Conservation (phyloP, 495 filamentous ascomycete genomes). For the Zalerion maritima region DNA sequence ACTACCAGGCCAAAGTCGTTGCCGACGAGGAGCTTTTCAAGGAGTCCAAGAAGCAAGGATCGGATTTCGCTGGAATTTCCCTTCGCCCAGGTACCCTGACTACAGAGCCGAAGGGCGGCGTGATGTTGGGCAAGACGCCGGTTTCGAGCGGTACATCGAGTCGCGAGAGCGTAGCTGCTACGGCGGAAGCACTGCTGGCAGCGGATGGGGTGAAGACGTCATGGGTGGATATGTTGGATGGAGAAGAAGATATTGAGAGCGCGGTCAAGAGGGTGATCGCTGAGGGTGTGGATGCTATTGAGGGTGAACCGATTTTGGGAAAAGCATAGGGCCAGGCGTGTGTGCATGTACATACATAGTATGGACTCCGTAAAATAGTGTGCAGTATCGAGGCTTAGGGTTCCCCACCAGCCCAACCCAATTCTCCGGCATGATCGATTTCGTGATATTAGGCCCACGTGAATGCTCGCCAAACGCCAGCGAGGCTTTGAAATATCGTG, state of each 20-base stretch:
- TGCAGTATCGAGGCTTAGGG: no score
- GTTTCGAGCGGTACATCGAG: slow-evolving; percentile 37
- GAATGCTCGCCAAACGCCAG: no score
- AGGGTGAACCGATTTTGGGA: slow-evolving; percentile 42
- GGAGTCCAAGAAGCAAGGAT: slow-evolving; percentile 23
- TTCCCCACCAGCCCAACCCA: no score
- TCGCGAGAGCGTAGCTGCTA: slow-evolving; percentile 54
- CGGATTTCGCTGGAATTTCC: slow-evolving; percentile 46
- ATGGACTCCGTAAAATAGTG: no score
- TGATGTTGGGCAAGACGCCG: slow-evolving; percentile 49
- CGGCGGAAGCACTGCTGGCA: slow-evolving; percentile 51
- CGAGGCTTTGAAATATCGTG: no score
- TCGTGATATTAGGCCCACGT: no score
- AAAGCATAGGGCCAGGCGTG: no score
- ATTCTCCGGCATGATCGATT: no score
- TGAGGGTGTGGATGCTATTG: slow-evolving; percentile 48
- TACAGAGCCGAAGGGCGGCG: slow-evolving; percentile 42
- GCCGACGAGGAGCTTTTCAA: slow-evolving; percentile 61
- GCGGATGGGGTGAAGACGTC: slow-evolving; percentile 28
- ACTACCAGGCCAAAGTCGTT: slow-evolving; percentile 60
- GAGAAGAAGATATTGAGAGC: slow-evolving; percentile 40
- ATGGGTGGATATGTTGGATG: slow-evolving; percentile 35
- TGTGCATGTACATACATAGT: no score
- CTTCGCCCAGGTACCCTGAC: slow-evolving; percentile 55
- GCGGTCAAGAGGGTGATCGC: slow-evolving; percentile 50